phyloP scores from a whole-genome alignment of 2,329 filamentous ascomycete genomes.

The Colletotrichum agaves region DNA sequence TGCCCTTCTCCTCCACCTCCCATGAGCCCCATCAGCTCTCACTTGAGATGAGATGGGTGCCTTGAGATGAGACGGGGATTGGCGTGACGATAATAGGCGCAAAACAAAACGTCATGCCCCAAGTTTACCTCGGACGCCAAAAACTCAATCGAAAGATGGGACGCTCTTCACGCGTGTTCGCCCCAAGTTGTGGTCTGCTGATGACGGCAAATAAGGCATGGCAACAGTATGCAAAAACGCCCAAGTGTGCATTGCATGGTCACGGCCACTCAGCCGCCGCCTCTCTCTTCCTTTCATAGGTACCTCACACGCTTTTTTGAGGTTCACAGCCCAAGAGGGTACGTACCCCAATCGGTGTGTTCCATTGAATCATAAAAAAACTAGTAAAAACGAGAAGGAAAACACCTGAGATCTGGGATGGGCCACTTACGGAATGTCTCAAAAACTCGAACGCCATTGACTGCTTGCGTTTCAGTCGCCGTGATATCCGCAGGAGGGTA shows the following conservation, averaged over 20 bases:
- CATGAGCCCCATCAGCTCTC: no score
- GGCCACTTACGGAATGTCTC: slow-evolving; percentile 10
- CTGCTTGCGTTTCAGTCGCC: not conserved
- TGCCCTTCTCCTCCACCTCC: no score
- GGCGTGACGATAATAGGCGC: not conserved
- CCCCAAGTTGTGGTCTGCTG: slow-evolving; percentile 8
- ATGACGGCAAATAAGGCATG: slow-evolving; percentile 14
- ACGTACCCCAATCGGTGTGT: slow-evolving; percentile 12
- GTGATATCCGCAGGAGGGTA: not conserved
- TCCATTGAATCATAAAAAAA: not conserved
- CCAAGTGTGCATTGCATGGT: slow-evolving; percentile 3
- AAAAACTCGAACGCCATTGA: slow-evolving; percentile 6
- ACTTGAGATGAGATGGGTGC: no score
- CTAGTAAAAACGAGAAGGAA: slow-evolving; percentile 18
- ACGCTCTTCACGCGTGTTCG: slow-evolving; percentile 13
- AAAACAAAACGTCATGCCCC: not conserved
- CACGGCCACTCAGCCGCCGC: slow-evolving; percentile 3
- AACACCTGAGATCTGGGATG: slow-evolving; percentile 22
- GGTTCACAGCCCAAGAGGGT: not conserved
- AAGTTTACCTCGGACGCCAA: slow-evolving; percentile 6
- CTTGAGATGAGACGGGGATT: slow-evolving; percentile 3
- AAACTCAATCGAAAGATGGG: slow-evolving; percentile 32
- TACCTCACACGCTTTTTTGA: not conserved
- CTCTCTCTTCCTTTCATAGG: not conserved
- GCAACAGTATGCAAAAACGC: slow-evolving; percentile 1